Base-by-base conservation (phyloP, 1,284 basidiomycete genomes). In the Ustilago cynodontis region DNA sequence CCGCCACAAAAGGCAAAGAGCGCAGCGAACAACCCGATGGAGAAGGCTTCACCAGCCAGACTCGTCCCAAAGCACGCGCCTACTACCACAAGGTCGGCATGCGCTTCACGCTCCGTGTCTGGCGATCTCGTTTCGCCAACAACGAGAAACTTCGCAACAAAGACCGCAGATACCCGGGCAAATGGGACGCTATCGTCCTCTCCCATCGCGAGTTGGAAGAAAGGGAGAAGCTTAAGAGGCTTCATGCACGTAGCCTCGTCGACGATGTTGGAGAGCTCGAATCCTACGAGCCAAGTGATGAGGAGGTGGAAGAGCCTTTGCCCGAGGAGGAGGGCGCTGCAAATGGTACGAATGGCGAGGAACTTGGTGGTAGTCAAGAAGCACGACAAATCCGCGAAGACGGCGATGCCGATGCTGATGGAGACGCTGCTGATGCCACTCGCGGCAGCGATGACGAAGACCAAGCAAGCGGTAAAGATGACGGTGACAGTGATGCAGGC, bases 31-130 rank as follows among this genome's bases (percentile, higher is more conserved):
- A 71, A 45, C 68, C 69, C 49, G 49, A 26, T 2, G 63, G 59
- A 31, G 54, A 60, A 43, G 77, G 67, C 29, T n/a, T 65, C 61
- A 64, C 64, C 33, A 45, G 39, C 53, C 28, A 60, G 16, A 37
- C 53, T n/a, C 65, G 57, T n/a, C 63, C 71, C 52, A 73, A 73
- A 47, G 62, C 74, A 3, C 58, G 71, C 16, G 82, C 82, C 20
- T 83, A 82, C 71, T 83, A 82, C 69, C 82, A 83, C 73, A 82
- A 73, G 45, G 65, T 83, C 14, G 75, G 65, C 45, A 82, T 83
- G 79, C 79, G 80, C 13, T 83, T 79, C 70, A 79, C 76, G 18
- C 72, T 83, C 11, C 75, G 79, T 35, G 74, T 83, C n/a, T 80
- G 80, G 62, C 74, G 82, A 6, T 75, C 70, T 45, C 69, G 73